Evolutionary conservation across 371 early-diverging fungal genomes (phyloP).

Genomic region (Circinella minor): DNA sequence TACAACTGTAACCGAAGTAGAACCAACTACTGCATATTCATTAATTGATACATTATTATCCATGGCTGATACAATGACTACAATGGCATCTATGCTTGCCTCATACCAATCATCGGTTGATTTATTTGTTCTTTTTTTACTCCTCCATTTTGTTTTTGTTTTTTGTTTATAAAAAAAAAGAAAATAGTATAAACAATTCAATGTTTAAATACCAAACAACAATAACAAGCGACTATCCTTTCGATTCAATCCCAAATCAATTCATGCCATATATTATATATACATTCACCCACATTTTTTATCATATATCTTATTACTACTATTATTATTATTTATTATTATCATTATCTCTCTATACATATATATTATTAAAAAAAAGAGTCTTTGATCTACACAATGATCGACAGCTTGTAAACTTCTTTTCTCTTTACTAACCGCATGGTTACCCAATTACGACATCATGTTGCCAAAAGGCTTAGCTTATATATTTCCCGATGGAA

Average conservation of each 20-base stretch:
- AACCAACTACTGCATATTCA: constrained; percentile 45
- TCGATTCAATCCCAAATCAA: neutral
- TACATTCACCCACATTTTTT: neutral
- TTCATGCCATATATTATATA: too few relatives aligned
- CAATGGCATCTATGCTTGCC: constrained; percentile 55
- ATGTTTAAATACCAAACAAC: too few relatives aligned
- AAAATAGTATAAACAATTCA: too few relatives aligned
- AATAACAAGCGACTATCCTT: neutral
- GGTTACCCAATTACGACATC: too few relatives aligned
- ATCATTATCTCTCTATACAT: too few relatives aligned
- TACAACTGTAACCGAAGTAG: constrained; percentile 46
- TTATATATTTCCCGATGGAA: too few relatives aligned
- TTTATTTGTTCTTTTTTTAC: constrained; percentile 26
- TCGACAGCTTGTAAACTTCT: neutral
- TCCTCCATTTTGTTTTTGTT: too few relatives aligned
- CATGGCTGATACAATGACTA: constrained; percentile 46
- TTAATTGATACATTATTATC: constrained; percentile 48
- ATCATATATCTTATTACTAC: too few relatives aligned
- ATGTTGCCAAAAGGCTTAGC: too few relatives aligned
- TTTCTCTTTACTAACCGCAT: too few relatives aligned
- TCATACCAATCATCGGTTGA: constrained; percentile 40
- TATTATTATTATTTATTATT: too few relatives aligned
- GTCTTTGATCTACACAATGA: neutral
- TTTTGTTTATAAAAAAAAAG: neutral
- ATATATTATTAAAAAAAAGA: neutral